phyloP scores from a whole-genome alignment of 192 early-diverging fungal species.

The Coemansia sp. region DNA sequence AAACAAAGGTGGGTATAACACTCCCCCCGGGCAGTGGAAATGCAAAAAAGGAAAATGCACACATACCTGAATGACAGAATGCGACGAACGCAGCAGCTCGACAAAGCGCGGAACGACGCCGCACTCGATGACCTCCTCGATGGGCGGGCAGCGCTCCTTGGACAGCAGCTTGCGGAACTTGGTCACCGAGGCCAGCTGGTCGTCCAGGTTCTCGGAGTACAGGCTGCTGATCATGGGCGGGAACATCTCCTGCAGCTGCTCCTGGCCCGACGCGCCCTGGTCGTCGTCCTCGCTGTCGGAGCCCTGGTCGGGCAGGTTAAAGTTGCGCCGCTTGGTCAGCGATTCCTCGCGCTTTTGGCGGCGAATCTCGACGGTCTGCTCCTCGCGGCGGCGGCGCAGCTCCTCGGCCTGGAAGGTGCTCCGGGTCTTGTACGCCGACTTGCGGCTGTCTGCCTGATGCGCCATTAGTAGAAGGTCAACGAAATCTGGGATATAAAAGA shows the following conservation, averaged over 20 bases:
- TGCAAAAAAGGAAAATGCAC: too few relatives aligned
- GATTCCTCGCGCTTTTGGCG: constrained; percentile 95
- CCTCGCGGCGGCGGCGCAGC: constrained; percentile 86
- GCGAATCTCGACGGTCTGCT: constrained; percentile 87
- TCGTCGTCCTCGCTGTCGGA: constrained; percentile 82
- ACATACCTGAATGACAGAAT: constrained; percentile 72
- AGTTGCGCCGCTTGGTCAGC: constrained; percentile 88
- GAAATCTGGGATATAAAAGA: too few relatives aligned
- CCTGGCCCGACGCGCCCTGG: constrained; percentile 49
- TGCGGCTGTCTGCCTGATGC: not conserved
- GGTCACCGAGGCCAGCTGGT: constrained; percentile 75
- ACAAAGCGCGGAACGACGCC: constrained; percentile 94
- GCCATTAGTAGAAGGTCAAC: not conserved
- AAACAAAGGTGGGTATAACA: too few relatives aligned
- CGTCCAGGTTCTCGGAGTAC: constrained; percentile 71
- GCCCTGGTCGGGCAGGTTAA: constrained; percentile 51
- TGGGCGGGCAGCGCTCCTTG: constrained; percentile 92
- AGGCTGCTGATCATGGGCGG: constrained; percentile 75
- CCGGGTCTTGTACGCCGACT: constrained; percentile 79
- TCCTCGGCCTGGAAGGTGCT: constrained; percentile 86
- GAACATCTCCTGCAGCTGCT: constrained; percentile 75
- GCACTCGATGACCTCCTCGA: constrained; percentile 90
- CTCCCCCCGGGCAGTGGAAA: too few relatives aligned
- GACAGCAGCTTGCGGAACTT: constrained; percentile 95
- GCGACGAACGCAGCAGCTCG: constrained; percentile 80